Evolutionary conservation across 83 land plant genomes (phyloP).

Genomic region (Picea engelmannii): DNA sequence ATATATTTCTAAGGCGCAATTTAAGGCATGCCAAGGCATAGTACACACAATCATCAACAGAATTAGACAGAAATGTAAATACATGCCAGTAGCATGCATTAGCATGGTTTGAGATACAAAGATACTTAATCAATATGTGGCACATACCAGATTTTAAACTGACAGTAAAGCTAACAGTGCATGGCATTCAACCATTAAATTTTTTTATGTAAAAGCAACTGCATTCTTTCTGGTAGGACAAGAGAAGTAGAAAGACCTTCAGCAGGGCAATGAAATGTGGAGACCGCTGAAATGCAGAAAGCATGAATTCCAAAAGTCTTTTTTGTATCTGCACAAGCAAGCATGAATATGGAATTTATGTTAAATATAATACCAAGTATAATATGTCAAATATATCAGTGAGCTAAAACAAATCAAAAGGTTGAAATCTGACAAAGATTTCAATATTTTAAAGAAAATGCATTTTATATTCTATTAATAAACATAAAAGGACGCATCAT

Average conservation of each 20-base stretch:
- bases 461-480: no score
- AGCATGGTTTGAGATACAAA: background rate
- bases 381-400: background rate
- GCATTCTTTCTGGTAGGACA: conserved; percentile 15
- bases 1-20: no score
- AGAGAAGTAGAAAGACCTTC: conserved; percentile 49
- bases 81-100: background rate
- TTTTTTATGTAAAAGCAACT: background rate
- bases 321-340: conserved; percentile 52
- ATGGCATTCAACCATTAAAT: background rate
- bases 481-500: no score
- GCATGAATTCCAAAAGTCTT: conserved; percentile 80
- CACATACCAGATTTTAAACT: background rate
- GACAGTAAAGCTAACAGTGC: background rate
- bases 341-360: background rate
- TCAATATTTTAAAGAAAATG: background rate
- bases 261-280: conserved; percentile 85
- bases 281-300: conserved; percentile 82
- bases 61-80: background rate
- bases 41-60: background rate
- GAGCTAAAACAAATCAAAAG: background rate
- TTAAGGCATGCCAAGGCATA: no score
- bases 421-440: background rate
- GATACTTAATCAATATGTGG: background rate
- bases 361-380: background rate